Evolutionary conservation across 768 basidiomycete genomes (phyloP), one percentile per base, ranked within the genome.

Genomic region (Hygrocybe coccinea): DNA sequence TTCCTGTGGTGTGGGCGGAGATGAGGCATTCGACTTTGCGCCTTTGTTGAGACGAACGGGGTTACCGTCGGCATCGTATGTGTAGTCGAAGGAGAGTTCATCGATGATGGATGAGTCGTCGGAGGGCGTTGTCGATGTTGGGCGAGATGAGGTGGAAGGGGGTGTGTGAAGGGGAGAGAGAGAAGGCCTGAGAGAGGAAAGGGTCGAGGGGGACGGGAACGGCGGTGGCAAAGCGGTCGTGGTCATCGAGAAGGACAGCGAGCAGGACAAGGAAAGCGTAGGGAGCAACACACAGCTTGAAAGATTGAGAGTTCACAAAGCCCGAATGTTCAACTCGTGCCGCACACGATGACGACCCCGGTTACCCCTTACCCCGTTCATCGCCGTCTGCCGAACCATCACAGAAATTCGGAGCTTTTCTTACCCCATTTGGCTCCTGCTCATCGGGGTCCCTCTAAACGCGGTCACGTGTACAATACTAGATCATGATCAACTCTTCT

Each of bases 51-150:
- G 73, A 11, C 85, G 81, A 45, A 83, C 71, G 54, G 75, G 72
- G 56, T 84, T 77, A 6, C 84, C 84, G 7, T 79, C 71, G 10
- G 74, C 71, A 70, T 83, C 81, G 43, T 72, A 74, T 59, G 80
- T 74, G 57, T 84, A 87, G 61, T 83, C 82, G 67, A 87, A 86
- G 6, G 83, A 85, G 50, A 86, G 78, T 62, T 85, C 84, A 50
- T 80, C 78, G 57, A 82, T 80, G 53, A 81, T 71, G 11, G 80
- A 80, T 1, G 81, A 82, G 59, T 83, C 83, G 64, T 84, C 82
- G 21, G 83, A 84, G 52, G 69, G 66, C 2, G 76, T 70, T 2
- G 71, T 66, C n/a, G 67, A 66, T 2, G 62, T 56, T 56, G 56
- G 72, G 58, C 47, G 70, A 60, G 52, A 67, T 61, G 59, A 45